Percentiles rank a stretch among this genome's conserved stretches.
Conservation (phyloP, 352 stramenopile genomes). For the Thalassiosira livingstoniorum region DNA sequence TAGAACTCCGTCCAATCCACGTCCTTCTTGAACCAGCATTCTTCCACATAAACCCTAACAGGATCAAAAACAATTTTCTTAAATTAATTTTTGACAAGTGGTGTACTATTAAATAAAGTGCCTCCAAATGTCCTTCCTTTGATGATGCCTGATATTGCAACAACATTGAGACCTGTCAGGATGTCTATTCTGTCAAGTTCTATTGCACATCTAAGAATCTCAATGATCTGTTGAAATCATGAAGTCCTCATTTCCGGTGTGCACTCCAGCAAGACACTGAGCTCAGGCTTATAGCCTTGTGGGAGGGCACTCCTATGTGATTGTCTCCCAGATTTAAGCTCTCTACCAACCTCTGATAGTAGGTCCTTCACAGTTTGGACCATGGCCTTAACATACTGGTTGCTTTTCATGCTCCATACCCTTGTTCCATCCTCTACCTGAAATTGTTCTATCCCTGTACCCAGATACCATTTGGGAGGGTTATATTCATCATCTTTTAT, state of each 20-base stretch:
- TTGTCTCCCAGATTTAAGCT: background rate
- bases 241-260: slow-evolving; percentile 17
- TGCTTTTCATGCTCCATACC: slow-evolving; percentile 37
- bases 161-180: slow-evolving; percentile 57
- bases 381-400: slow-evolving; percentile 46
- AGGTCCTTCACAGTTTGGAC: slow-evolving; percentile 34
- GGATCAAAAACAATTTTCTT: slow-evolving; percentile 47
- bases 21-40: slow-evolving; percentile 18
- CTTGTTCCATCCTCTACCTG: background rate
- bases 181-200: slow-evolving; percentile 63
- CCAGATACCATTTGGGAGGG: slow-evolving; percentile 1
- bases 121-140: slow-evolving; percentile 56
- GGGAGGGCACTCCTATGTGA: slow-evolving; percentile 6
- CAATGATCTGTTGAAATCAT: slow-evolving; percentile 59
- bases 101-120: slow-evolving; percentile 58
- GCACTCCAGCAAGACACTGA: slow-evolving; percentile 38
- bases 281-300: slow-evolving; percentile 47
- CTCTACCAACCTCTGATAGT: slow-evolving; percentile 16
- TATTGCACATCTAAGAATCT: slow-evolving; percentile 53
- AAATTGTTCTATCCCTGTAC: slow-evolving; percentile 11
- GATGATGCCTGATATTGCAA: slow-evolving; percentile 58
- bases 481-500: slow-evolving; percentile 19
- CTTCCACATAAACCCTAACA: slow-evolving; percentile 1
- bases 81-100: slow-evolving; percentile 45
- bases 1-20: slow-evolving; percentile 67